phyloP scores from a whole-genome alignment of 2,329 filamentous ascomycete genomes.

The Diaporthe aspalathi region DNA sequence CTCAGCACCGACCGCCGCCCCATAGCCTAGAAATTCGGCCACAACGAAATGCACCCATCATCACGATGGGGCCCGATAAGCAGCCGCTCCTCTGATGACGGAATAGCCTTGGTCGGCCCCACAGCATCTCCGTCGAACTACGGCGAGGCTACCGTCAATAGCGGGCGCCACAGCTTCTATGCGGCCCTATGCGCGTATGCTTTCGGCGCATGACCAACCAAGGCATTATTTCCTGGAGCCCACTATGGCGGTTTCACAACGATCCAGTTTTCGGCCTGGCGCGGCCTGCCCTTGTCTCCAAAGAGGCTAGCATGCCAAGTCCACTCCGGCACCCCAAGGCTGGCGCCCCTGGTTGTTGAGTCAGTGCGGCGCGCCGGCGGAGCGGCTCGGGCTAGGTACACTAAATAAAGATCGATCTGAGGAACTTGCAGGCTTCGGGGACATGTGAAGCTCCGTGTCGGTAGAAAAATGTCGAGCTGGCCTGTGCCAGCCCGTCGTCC shows the following conservation, averaged over 20 bases:
- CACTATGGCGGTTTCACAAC: conserved; percentile 16
- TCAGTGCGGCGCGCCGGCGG: not conserved
- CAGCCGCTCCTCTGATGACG: not conserved
- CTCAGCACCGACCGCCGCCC: not conserved
- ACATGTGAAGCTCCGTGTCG: not conserved
- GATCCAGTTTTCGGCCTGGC: not conserved
- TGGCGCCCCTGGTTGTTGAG: conserved; percentile 15
- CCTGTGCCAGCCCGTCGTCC: not conserved
- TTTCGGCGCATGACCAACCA: conserved; percentile 20
- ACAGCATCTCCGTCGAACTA: not conserved
- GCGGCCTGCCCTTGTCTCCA: conserved; percentile 6
- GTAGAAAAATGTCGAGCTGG: not conserved
- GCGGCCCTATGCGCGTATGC: not conserved
- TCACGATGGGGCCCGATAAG: not conserved
- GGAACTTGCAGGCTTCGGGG: not conserved
- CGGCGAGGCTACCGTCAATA: conserved; percentile 23
- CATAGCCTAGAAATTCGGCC: not conserved
- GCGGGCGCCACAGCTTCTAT: not conserved
- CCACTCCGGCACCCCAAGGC: not conserved
- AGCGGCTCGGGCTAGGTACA: not conserved
- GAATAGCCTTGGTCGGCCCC: not conserved
- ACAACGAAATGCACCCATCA: not conserved
- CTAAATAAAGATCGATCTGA: conserved; percentile 13
- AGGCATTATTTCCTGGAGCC: conserved; percentile 9
- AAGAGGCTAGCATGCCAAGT: conserved; percentile 7